Conservation (phyloP, 768 basidiomycete genomes). For the Boletales sp. region DNA sequence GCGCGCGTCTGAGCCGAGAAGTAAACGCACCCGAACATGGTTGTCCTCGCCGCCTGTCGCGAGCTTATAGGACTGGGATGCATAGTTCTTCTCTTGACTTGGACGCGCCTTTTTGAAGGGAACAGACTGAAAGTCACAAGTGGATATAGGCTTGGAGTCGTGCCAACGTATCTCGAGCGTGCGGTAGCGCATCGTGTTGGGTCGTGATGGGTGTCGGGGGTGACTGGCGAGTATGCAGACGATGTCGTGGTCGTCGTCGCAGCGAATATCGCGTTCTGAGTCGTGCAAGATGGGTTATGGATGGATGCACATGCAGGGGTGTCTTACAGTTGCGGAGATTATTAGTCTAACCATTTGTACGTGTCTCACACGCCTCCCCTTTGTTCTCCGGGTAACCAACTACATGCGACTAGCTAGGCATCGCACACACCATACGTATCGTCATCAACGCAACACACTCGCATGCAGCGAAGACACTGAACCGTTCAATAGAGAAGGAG, state of each 20-base stretch:
- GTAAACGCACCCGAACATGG: constrained; percentile 81
- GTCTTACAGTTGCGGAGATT: constrained; percentile 4
- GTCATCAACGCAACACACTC: constrained; percentile 12
- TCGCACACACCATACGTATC: background rate
- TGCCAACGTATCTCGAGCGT: constrained; percentile 97
- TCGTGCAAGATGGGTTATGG: constrained; percentile 5
- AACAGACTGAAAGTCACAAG: constrained; percentile 91
- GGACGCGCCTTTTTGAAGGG: constrained; percentile 81
- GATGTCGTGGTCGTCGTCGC: constrained; percentile 9
- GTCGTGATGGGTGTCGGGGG: background rate
- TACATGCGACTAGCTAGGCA: background rate
- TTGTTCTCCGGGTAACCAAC: constrained; percentile 5
- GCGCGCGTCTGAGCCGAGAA: constrained; percentile 8
- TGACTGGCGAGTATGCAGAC: no score
- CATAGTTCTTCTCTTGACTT: constrained; percentile 49
- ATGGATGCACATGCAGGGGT: constrained; percentile 2
- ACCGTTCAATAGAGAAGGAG: constrained; percentile 18
- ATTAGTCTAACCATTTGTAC: constrained; percentile 1
- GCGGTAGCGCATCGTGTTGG: constrained; percentile 67
- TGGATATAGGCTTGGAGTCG: constrained; percentile 92
- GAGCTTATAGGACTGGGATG: constrained; percentile 77
- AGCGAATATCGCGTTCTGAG: constrained; percentile 3
- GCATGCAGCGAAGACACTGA: constrained; percentile 26
- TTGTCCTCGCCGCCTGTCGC: constrained; percentile 97
- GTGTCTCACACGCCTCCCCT: constrained; percentile 23